These are phyloP conservation scores for Candolleomyces aberdarensis DNA, from an alignment of 768 basidiomycete species.

Conservation along the genomic window DNA sequence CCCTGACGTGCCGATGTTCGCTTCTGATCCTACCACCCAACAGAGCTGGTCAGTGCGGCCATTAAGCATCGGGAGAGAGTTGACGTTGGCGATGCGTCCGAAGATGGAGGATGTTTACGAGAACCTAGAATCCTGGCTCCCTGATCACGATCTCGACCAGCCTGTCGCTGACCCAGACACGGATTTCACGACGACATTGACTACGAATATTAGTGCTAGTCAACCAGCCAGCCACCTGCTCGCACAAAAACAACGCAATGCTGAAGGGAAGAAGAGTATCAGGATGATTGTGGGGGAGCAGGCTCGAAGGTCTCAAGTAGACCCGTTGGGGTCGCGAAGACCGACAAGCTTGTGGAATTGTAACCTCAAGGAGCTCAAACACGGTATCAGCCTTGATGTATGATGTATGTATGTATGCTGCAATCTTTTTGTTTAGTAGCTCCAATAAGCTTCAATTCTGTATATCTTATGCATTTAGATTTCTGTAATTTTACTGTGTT, in stretches of 20 bases:
- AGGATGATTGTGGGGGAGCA: slow-evolving; percentile 78
- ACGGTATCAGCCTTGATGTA: not conserved
- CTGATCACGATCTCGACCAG: slow-evolving; percentile 83
- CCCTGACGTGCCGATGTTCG: slow-evolving; percentile 6
- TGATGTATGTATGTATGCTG: no score
- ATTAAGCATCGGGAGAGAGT: not conserved
- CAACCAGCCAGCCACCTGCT: not conserved
- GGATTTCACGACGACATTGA: slow-evolving; percentile 15
- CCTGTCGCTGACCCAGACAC: slow-evolving; percentile 61
- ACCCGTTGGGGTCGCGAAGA: slow-evolving; percentile 36
- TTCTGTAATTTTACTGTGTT: no score
- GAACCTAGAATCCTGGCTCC: slow-evolving; percentile 82
- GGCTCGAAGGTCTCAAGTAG: slow-evolving; percentile 50
- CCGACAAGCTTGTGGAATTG: slow-evolving; percentile 43
- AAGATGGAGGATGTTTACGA: slow-evolving; percentile 76
- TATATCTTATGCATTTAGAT: no score
- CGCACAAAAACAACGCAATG: slow-evolving; percentile 13
- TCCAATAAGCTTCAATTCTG: no score
- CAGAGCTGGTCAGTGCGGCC: not conserved
- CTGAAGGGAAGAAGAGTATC: slow-evolving; percentile 67
- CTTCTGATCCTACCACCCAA: not conserved
- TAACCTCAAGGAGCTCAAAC: slow-evolving; percentile 38
- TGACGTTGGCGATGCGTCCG: slow-evolving; percentile 55
- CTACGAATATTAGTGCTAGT: no score
- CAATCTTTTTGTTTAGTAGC: no score